Percentiles rank a stretch among this genome's conserved stretches.
These are phyloP conservation scores for Colletotrichum lentis DNA, from an alignment of 2,329 filamentous ascomycete species.

Conservation along the genomic window DNA sequence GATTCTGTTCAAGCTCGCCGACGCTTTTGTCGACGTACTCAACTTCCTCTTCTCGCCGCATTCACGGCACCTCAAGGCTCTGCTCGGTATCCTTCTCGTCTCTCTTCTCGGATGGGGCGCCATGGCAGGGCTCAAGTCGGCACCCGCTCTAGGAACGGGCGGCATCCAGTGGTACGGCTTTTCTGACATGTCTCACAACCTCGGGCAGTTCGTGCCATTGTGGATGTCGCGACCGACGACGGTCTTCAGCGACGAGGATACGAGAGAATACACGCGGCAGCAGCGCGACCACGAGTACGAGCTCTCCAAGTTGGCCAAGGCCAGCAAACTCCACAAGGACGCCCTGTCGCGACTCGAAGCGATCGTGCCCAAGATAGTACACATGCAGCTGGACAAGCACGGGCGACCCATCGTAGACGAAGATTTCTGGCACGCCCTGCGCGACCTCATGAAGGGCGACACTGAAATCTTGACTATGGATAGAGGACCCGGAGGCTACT, in stretches of 20 bases:
- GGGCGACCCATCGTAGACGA: slow-evolving; percentile 64
- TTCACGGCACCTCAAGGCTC: slow-evolving; percentile 22
- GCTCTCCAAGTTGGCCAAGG: slow-evolving; percentile 44
- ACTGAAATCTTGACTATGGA: slow-evolving; percentile 58
- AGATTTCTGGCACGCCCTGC: slow-evolving; percentile 72
- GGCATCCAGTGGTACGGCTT: slow-evolving; percentile 42
- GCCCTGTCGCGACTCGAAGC: slow-evolving; percentile 55
- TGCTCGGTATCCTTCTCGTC: not conserved
- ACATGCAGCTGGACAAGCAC: slow-evolving; percentile 60
- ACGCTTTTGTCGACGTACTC: slow-evolving; percentile 20
- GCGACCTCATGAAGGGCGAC: slow-evolving; percentile 61
- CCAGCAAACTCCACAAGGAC: slow-evolving; percentile 48
- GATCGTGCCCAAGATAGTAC: slow-evolving; percentile 65
- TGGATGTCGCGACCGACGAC: slow-evolving; percentile 32
- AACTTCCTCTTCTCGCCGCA: slow-evolving; percentile 11
- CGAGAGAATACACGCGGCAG: slow-evolving; percentile 22
- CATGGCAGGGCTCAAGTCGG: slow-evolving; percentile 15
- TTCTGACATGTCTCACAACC: slow-evolving; percentile 40
- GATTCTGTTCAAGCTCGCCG: slow-evolving; percentile 28
- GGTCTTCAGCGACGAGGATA: slow-evolving; percentile 29
- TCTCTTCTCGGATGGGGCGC: slow-evolving; percentile 16
- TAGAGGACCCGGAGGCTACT: slow-evolving; percentile 49
- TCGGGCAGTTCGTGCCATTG: slow-evolving; percentile 44
- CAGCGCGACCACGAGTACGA: slow-evolving; percentile 44
- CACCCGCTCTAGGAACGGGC: slow-evolving; percentile 6